A percentile compares a stretch with the other conserved stretches of the same genome.
phyloP scores from a whole-genome alignment of 1,139 yeast species.

The Suhomyces guaymorum region DNA sequence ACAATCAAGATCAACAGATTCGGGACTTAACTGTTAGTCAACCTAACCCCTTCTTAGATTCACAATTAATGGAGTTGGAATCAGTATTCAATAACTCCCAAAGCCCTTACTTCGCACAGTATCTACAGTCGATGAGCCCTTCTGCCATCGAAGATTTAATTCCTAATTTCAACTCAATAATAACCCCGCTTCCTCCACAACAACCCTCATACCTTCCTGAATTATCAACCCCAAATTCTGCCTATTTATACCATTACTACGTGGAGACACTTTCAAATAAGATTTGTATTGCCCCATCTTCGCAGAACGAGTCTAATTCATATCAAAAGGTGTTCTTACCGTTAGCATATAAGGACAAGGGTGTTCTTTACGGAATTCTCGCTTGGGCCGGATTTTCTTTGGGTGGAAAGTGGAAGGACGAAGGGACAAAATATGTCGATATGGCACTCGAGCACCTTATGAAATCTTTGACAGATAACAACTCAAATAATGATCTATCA shows the following conservation, averaged over 20 bases:
- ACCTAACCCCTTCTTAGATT: slow-evolving; percentile 1
- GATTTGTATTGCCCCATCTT: slow-evolving; percentile 64
- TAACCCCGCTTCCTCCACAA: slow-evolving; percentile 24
- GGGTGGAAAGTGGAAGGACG: slow-evolving; percentile 46
- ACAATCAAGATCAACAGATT: background rate
- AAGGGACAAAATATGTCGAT: slow-evolving; percentile 42
- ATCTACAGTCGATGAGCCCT: slow-evolving; percentile 5
- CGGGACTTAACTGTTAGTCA: slow-evolving; percentile 1
- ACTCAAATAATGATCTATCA: slow-evolving; percentile 9
- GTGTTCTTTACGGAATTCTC: slow-evolving; percentile 66
- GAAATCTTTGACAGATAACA: slow-evolving; percentile 17
- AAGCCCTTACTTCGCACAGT: slow-evolving; percentile 4
- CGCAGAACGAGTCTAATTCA: slow-evolving; percentile 57
- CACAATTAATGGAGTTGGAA: slow-evolving; percentile 5
- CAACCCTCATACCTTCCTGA: slow-evolving; percentile 15
- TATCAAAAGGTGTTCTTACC: slow-evolving; percentile 76
- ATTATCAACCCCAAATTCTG: slow-evolving; percentile 11
- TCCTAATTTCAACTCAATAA: slow-evolving; percentile 21
- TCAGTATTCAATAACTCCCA: slow-evolving; percentile 6
- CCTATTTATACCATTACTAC: slow-evolving; percentile 63
- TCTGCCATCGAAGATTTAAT: slow-evolving; percentile 15
- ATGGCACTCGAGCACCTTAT: slow-evolving; percentile 49
- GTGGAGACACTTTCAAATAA: slow-evolving; percentile 57
- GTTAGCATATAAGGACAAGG: slow-evolving; percentile 67
- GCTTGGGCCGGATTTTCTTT: slow-evolving; percentile 79